Evolutionary conservation across 2,329 filamentous ascomycete species (phyloP), one percentile per base, ranked within the genome.

Genomic region (Dactylellina drechsleri): DNA sequence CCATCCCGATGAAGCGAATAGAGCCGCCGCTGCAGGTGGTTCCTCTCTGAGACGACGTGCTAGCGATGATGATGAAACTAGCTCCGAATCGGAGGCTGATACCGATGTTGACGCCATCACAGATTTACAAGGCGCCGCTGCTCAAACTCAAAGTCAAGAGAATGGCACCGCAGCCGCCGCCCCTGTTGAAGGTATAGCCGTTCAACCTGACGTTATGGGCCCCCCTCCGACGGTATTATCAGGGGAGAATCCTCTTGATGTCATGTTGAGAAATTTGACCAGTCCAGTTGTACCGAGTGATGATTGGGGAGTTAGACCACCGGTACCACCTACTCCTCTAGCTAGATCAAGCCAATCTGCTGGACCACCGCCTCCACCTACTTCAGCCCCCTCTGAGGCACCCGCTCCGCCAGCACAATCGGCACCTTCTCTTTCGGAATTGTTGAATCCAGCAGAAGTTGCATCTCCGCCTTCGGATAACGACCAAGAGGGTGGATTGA

Each of bases 401-500:
- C 43, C 65, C 18, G 66, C 58, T 1, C 50, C 54, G 13, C 16
- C 49, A 56, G 43, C 50, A 45, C 49, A 54, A 28, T 53, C 56
- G 18, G 75, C 77, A 20, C 54, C 64, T 10, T 71, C 59, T 2
- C n/a, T 75, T 7, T 36, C 71, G 4, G 64, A 75, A 6, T 41
- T 75, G 40, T 43, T 75, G 47, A 75, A 75, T 49, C 57, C 70
- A 47, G 77, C 80, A 26, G 78, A 80, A 59, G 79, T 80, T 7
- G 28, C 26, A 6, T 15, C 28, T 28, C 18, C 28, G 1, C 10
- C 66, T 80, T 73, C 57, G 60, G 43, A 47, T 67, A 54, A 62
- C 28, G 66, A 66, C 31, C 77, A 78, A 18, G 80, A 80, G n/a
- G 79, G 80, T 40, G 82, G 82, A 23, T 77, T 80, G 57, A 79